Percentiles rank a stretch among this genome's conserved stretches.
Conservation (phyloP, 1,139 yeast species). For the Taiozyma sp. region DNA sequence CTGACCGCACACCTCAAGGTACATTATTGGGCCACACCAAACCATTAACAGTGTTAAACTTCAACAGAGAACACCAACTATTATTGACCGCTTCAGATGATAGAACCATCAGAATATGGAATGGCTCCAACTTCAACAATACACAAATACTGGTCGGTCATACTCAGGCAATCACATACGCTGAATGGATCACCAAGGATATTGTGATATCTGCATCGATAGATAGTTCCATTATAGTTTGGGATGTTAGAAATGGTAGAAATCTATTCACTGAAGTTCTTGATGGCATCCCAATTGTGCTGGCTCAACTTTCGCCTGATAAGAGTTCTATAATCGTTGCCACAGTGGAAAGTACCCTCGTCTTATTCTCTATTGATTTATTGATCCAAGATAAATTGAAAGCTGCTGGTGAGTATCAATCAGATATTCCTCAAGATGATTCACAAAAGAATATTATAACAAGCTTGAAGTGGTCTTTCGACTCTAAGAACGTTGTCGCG, state of each 20-base stretch:
- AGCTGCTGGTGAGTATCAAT: conserved; percentile 23
- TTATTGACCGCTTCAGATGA: conserved; percentile 80
- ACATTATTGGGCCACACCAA: conserved; percentile 66
- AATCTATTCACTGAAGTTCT: conserved; percentile 34
- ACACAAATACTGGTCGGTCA: conserved; percentile 43
- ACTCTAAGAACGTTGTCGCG: conserved; percentile 32
- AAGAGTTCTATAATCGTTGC: conserved; percentile 28
- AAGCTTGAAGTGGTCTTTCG: conserved; percentile 34
- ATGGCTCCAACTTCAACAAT: conserved; percentile 49
- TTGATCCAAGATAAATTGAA: conserved; percentile 13
- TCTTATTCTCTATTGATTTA: conserved; percentile 14
- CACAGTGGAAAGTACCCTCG: conserved; percentile 16
- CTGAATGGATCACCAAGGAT: conserved; percentile 46
- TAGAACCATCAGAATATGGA: conserved; percentile 68
- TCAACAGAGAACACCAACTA: conserved; percentile 46
- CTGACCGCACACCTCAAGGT: conserved; percentile 51
- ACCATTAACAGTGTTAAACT: conserved; percentile 52
- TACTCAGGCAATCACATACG: conserved; percentile 50
- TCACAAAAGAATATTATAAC: conserved; percentile 13
- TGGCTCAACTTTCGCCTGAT: conserved; percentile 45
- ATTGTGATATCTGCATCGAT: conserved; percentile 47
- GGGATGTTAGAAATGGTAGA: conserved; percentile 52
- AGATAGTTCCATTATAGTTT: conserved; percentile 67
- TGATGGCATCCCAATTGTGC: conserved; percentile 50
- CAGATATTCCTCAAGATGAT: conserved; percentile 8